Evolutionary conservation across 2,329 filamentous ascomycete species (phyloP), one percentile per base, ranked within the genome.

Genomic region (Aureobasidium leucospermi): DNA sequence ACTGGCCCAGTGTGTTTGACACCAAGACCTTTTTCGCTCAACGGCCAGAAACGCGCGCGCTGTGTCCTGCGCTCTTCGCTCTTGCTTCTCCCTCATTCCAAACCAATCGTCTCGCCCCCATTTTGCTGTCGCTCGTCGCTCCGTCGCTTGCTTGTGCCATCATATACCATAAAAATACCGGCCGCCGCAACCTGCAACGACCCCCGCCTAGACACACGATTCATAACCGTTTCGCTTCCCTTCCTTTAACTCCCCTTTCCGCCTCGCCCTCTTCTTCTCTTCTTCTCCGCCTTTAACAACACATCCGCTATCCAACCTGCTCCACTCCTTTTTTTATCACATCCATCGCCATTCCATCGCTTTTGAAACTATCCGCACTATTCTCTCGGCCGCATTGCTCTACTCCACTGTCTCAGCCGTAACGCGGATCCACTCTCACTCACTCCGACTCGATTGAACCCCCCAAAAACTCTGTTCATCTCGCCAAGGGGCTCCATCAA

Each of bases 351-450:
- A 51, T 51, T 38, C 32, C 47, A 11, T 49, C 47, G 47, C 47
- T 49, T 31, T 49, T 19, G 41, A 36, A 11, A 55, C 16, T 55
- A 29, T 41, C 34, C 42, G 10, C 19, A 16, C 16, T n/a, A 31
- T 48, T 34, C 45, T 6, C n/a, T 55, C 52, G 41, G 42, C 52
- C 42, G 41, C 16, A 41, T 47, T 58, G 28, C 55, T 47, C 23
- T 43, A 41, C 43, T 58, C 55, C 55, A 55, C 42, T 58, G 55
- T 58, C 55, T 58, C 55, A 58, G 43, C 55, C 43, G 29, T 23
- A 58, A 39, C 55, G 13, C 31, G 42, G 42, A 58, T 58, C 55
- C 55, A 43, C 55, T 58, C 34, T 38, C 55, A 11, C 32, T 58
- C 55, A 36, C n/a, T 16, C 3, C 34, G 19, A 48, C 55, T 58